Evolutionary conservation across 352 stramenopile genomes (phyloP), one percentile per base, ranked within the genome.

Genomic region (Lagenidium giganteum): DNA sequence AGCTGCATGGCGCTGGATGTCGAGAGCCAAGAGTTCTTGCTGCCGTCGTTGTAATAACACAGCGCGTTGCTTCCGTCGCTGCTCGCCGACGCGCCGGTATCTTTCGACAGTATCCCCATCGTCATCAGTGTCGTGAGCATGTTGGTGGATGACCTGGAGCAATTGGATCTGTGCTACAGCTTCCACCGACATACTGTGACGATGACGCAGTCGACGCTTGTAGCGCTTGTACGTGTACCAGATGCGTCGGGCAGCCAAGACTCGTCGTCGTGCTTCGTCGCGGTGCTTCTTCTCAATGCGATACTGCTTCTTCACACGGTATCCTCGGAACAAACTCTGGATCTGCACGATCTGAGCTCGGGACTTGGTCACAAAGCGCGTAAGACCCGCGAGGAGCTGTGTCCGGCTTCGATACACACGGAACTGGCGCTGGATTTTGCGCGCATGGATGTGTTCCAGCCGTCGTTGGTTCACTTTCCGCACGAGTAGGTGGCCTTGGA

Each of bases 391-490:
- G 7, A 68, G 43, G 3, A 87, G 21, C 21, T 48, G 26, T 2
- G 55, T 55, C 7, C 73, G 63, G 6, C 55, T 45, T 8, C 59
- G 65, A 36, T 83, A 57, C 24, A 50, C 61, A 3, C 63, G 63
- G 29, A 70, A 83, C 31, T 87, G 73, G 1, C 42, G 42, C 47
- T 87, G 73, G 23, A 87, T 87, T 20, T 67, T 73, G 12, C 65
- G 55, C 4, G 68, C 73, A 4, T 64, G 43, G 13, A 60, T 34
- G 31, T 79, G 54, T 37, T 83, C 63, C 13, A 69, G 38, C 1
- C 54, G 65, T 20, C 58, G 64, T 13, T 64, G 37, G 14, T 64
- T 61, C 30, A 67, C 60, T 35, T 70, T 67, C 1, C 68, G 65
- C 12, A 80, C 57, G 46, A 83, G 32, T 0, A 83, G 22, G 41